Conservation (phyloP, 768 basidiomycete species). For the Macrolepiota dolichaula region DNA sequence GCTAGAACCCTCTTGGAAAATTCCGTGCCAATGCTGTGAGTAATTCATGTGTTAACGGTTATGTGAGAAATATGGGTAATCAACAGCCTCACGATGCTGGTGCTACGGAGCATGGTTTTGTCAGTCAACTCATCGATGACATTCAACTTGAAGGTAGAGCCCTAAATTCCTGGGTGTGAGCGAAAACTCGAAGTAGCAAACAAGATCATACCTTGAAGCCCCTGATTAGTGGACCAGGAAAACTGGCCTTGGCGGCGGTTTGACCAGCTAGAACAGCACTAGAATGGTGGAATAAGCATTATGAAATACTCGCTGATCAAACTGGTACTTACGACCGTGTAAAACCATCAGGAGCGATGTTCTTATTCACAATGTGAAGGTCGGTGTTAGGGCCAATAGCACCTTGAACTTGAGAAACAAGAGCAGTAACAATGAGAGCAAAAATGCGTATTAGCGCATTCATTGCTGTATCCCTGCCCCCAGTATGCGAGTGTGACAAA, state of each 20-base stretch:
- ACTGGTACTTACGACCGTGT: conserved; percentile 31
- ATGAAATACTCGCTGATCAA: too few relatives aligned
- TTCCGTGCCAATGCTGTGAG: conserved; percentile 43
- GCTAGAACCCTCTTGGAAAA: conserved; percentile 31
- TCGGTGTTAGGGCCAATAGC: conserved; percentile 26
- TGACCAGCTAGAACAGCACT: conserved; percentile 28
- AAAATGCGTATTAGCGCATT: background rate
- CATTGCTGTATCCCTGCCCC: background rate
- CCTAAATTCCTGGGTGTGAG: conserved; percentile 20
- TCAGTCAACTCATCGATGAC: conserved; percentile 47
- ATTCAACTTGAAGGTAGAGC: conserved; percentile 41
- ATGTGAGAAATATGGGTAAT: background rate
- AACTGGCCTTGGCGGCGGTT: conserved; percentile 15
- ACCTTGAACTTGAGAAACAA: background rate
- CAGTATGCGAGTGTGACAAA: background rate
- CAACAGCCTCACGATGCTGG: conserved; percentile 40
- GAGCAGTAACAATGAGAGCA: background rate
- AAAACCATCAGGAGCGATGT: conserved; percentile 48
- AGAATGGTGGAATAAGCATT: background rate
- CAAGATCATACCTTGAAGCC: conserved; percentile 23
- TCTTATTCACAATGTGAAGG: conserved; percentile 37
- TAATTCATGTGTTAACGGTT: background rate
- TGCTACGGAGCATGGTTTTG: conserved; percentile 43
- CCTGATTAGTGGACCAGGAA: conserved; percentile 28
- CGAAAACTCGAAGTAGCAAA: background rate